Conservation (phyloP, 495 filamentous ascomycete species). For the Neurospora africana region DNA sequence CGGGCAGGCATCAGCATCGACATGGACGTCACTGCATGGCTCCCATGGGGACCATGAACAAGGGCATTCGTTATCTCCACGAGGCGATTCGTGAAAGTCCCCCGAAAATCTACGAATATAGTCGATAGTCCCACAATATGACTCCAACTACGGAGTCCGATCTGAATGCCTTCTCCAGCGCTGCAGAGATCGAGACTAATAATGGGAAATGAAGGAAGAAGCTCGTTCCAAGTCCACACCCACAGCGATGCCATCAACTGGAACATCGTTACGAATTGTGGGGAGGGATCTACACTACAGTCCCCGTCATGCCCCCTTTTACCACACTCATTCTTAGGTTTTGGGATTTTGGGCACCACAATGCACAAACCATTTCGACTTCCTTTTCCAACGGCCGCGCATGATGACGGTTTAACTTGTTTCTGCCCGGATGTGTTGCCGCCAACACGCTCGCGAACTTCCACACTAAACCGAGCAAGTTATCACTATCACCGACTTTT, state of each 20-base stretch:
- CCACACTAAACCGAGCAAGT: not conserved
- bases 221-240: not conserved
- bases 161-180: not conserved
- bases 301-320: not conserved
- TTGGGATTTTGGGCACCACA: not conserved
- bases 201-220: not conserved
- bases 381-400: not conserved
- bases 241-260: not conserved
- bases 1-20: not conserved
- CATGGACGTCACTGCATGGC: not conserved
- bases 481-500: not conserved
- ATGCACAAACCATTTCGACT: not conserved
- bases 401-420: not conserved
- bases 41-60: not conserved
- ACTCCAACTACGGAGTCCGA: not conserved
- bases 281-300: not conserved
- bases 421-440: not conserved
- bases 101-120: not conserved
- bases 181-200: not conserved
- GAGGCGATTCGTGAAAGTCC: not conserved
- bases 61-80: not conserved
- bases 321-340: not conserved
- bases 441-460: not conserved
- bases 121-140: not conserved
- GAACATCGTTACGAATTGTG: not conserved